Base-by-base conservation (phyloP, 225 moss, liverwort and hornwort species). In the Lunularia cruciata region DNA sequence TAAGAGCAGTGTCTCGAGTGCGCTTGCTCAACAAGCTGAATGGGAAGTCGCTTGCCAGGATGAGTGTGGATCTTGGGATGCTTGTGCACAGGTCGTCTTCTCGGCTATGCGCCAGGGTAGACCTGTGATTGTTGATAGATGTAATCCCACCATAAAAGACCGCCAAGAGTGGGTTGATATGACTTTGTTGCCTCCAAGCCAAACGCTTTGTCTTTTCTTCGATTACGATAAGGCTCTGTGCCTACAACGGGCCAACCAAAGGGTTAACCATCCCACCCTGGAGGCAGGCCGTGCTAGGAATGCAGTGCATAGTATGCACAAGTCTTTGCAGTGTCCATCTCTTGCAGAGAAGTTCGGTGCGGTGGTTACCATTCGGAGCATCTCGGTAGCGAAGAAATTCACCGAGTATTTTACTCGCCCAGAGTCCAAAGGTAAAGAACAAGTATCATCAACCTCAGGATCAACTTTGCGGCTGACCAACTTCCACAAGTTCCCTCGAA, bases 401-500 rank as follows among this genome's bases (percentile, higher is more conserved):
- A 23, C 64, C 25, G 34, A 70, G 40, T 8, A 18, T 8, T 28
- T 37, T 60, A 27, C 49, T 15, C 22, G 8, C 20, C n/a, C 28
- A 1, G 36, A 31, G 6, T 57, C 65, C 8, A 6, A 28, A 6
- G 15, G 13, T 15, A 34, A 15, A 36, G 52, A 7, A 23, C 72
- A 2, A 14, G 72, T 22, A 4, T 39, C 2, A 75, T 60, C 40
- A 67, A 77, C 42, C 39, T 88, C 20, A 30, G 80, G 82, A 75
- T 70, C 65, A 32, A 72, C 51, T 5, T 1, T 7, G 2, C 3
- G 22, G 1, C 53, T 62, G 53, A 18, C 39, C 27, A 32, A 62
- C 6, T 70, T 78, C 23, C 55, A 73, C 27, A 89, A 91, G 55
- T 91, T 89, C 13, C 88, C 91, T 6, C 91, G 91, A 23, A 91